Conservation (phyloP, 805 yeast genomes). For the Lachancea nothofagi region DNA sequence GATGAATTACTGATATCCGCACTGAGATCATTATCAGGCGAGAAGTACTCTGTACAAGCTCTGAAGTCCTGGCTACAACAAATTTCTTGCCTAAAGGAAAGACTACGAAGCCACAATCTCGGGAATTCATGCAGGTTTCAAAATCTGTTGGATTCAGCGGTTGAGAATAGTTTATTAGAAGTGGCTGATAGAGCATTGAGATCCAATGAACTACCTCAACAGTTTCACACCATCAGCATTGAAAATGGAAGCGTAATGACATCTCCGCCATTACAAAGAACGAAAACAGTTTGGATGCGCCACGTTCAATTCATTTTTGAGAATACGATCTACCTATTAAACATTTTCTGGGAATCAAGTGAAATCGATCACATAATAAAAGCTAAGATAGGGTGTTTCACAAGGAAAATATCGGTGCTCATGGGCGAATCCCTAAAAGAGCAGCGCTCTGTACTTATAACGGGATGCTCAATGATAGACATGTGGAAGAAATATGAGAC, state of each 20-base stretch:
- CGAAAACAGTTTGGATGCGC: background rate
- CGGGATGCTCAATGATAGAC: background rate
- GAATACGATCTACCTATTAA: background rate
- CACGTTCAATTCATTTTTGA: slow-evolving; percentile 1
- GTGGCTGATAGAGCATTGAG: background rate
- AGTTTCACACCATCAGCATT: background rate
- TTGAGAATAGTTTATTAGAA: background rate
- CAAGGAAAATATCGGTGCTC: background rate
- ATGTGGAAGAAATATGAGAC: slow-evolving; percentile 5
- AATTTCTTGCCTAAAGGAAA: background rate
- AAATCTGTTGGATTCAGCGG: background rate
- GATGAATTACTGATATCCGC: background rate
- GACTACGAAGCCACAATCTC: background rate
- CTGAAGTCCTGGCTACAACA: background rate
- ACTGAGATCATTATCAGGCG: background rate
- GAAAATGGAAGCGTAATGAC: background rate
- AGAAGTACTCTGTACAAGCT: background rate
- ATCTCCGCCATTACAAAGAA: background rate
- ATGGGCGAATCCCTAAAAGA: background rate
- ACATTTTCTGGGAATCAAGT: background rate
- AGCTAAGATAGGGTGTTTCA: background rate
- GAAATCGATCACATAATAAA: background rate
- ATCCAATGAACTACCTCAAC: background rate
- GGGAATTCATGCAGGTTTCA: background rate
- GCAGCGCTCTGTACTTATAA: background rate